A percentile compares a stretch with the other conserved stretches of the same genome.
Evolutionary conservation across 768 basidiomycete genomes (phyloP).

Genomic region (Kwoniella botswanensis): DNA sequence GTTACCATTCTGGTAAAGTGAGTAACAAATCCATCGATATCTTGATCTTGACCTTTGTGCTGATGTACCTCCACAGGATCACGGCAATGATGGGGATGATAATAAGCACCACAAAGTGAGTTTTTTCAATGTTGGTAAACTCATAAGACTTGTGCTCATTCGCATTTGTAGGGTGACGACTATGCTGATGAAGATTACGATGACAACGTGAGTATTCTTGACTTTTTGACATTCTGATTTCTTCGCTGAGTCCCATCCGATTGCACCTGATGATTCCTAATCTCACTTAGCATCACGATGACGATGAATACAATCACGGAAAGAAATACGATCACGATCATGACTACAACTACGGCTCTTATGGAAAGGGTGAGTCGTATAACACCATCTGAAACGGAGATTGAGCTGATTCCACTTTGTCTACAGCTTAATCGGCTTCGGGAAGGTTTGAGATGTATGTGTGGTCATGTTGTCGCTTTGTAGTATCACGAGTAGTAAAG

Average conservation of each 20-base stretch:
- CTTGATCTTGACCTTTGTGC: background rate
- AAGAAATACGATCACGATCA: constrained; percentile 3
- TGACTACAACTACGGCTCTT: constrained; percentile 3
- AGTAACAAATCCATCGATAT: too few species aligned
- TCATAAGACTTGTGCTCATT: background rate
- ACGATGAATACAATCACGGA: constrained; percentile 5
- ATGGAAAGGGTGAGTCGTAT: background rate
- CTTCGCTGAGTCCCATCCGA: too few species aligned
- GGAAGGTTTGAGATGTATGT: background rate
- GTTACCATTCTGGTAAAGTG: too few species aligned
- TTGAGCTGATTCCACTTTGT: too few species aligned
- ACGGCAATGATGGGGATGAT: constrained; percentile 5
- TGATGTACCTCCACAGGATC: background rate
- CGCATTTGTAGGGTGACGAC: background rate
- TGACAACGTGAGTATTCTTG: too few species aligned
- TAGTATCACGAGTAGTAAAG: background rate
- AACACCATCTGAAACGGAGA: too few species aligned
- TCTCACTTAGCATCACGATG: background rate
- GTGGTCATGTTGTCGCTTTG: background rate
- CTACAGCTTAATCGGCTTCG: constrained; percentile 1
- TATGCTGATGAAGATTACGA: background rate
- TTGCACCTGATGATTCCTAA: too few species aligned
- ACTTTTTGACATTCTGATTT: too few species aligned
- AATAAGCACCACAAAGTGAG: background rate
- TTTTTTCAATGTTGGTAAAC: background rate